Percentiles rank a stretch among this genome's conserved stretches.
phyloP scores from a whole-genome alignment of 202 grass and related monocot species.

The Musa balbisiana region DNA sequence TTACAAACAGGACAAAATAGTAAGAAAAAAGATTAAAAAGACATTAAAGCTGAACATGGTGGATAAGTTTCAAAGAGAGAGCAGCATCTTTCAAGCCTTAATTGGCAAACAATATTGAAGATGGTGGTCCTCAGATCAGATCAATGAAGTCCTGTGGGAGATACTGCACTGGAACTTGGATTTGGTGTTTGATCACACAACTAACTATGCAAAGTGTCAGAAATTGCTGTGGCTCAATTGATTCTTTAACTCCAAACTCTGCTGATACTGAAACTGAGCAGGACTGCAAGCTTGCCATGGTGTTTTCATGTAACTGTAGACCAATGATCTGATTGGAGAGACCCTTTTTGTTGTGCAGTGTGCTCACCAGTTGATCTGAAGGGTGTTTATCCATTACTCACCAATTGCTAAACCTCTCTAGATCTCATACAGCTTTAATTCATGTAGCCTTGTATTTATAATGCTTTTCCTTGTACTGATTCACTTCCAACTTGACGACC shows the following conservation, averaged over 20 bases:
- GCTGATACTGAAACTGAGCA: background rate
- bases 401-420: background rate
- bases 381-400: background rate
- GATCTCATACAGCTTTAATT: background rate
- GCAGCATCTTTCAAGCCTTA: background rate
- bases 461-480: background rate
- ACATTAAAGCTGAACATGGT: constrained; percentile 1
- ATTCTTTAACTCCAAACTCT: background rate
- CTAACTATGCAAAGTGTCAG: background rate
- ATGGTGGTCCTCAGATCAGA: background rate
- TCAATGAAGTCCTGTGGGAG: constrained; percentile 2
- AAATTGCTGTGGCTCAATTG: background rate
- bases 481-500: too few species aligned
- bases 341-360: background rate
- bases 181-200: background rate
- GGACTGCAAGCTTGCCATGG: too few species aligned
- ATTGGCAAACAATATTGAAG: background rate
- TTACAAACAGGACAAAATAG: background rate
- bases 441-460: background rate
- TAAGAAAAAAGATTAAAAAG: background rate
- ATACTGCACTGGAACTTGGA: background rate
- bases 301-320: too few species aligned
- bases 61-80: background rate
- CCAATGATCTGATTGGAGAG: background rate
- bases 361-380: background rate